Percentiles rank a stretch among this genome's conserved stretches.
Evolutionary conservation across 306 rosid species (phyloP).

Genomic region (apple (Malus domestica)): DNA sequence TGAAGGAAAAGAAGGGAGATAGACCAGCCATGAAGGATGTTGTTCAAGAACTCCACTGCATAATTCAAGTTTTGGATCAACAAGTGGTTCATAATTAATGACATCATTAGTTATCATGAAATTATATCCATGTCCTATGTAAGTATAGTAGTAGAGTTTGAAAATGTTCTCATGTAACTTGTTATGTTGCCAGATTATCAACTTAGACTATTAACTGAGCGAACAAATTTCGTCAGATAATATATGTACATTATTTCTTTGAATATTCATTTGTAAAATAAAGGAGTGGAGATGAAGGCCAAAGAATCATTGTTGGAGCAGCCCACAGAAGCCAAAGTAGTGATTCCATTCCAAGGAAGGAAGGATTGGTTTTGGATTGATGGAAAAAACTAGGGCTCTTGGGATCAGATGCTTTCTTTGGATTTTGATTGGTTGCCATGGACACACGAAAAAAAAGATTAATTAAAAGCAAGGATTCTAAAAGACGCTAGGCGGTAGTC

Average conservation of each 20-base stretch:
- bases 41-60: slow-evolving; percentile 55
- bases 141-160: too few relatives aligned
- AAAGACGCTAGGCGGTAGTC: too few relatives aligned
- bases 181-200: neutral
- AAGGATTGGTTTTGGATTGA: neutral
- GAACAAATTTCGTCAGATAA: too few relatives aligned
- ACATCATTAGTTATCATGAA: slow-evolving; percentile 8
- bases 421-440: slow-evolving; percentile 11
- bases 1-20: slow-evolving; percentile 72
- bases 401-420: slow-evolving; percentile 58
- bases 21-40: slow-evolving; percentile 80
- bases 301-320: neutral
- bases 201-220: neutral
- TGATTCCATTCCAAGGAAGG: slow-evolving; percentile 23
- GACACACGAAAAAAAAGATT: neutral
- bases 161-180: neutral
- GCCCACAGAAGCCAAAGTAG: slow-evolving; percentile 27
- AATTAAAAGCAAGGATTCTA: too few relatives aligned
- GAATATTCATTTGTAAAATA: slow-evolving; percentile 34
- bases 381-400: neutral
- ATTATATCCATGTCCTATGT: neutral
- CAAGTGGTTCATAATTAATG: slow-evolving; percentile 11
- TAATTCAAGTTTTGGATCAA: slow-evolving; percentile 41
- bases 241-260: neutral
- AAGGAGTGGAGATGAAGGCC: slow-evolving; percentile 16